Base-by-base conservation (phyloP, 139 green algal species). In the Closterium sp. region DNA sequence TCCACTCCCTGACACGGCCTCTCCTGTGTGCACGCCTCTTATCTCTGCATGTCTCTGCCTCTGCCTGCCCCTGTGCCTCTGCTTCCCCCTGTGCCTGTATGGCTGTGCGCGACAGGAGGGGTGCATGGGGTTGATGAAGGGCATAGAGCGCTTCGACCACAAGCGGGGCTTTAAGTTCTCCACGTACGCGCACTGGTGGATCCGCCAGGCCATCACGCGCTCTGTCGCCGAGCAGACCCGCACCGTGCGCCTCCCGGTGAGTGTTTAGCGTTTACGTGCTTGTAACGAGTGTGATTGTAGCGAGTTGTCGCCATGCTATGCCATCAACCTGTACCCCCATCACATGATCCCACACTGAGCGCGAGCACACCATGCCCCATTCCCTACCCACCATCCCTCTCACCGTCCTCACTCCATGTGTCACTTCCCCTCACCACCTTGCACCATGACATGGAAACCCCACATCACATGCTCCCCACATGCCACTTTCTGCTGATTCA, bases 111-210 rank as follows among this genome's bases (percentile, higher is more conserved):
- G 10, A 32, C 85, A 87, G 85, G 85, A 93, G 29, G 97, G 97
- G 4, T 94, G 89, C 94, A 91, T 96, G 84, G 94, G 97, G 4
- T 89, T 96, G 22, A 91, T 95, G 19, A 87, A 93, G 86, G 96
- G 95, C 29, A 93, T 96, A 1, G 97, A 97, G 85, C 96, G 96
- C 84, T 98, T 97, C 95, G 97, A 98, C 89, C 92, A 94, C 87
- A 87, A 73, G 22, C 93, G 92, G 21, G 97, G 97, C 42, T 98
- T 97, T 95, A 97, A 97, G 91, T 98, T 98, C 89, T 96, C 92
- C 90, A 98, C 97, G 24, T 98, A 98, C 89, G 96, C 97, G 13
- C 96, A 98, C 91, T 98, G 97, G 97, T 98, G 97, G 97, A 97
- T 98, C 86, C 94, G 97, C 50, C 97, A 98, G 95, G 94, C 94